These are phyloP conservation scores for Tetrahymena malaccensis DNA, from an alignment of 73 alveolate species.

Conservation along the genomic window DNA sequence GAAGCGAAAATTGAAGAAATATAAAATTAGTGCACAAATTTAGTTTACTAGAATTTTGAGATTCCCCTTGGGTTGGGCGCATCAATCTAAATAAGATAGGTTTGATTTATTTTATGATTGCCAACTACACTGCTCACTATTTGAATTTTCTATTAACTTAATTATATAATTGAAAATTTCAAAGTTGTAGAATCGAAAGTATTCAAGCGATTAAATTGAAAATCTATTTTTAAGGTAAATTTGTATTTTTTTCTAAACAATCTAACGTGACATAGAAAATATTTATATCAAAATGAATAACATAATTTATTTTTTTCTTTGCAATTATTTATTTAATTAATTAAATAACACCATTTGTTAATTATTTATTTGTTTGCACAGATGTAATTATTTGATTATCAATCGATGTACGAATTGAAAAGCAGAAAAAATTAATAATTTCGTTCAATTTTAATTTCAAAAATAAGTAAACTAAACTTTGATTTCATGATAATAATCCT, in stretches of 20 bases:
- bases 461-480: background rate
- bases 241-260: no score
- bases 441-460: background rate
- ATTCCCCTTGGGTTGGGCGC: background rate
- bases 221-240: no score
- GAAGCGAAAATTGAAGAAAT: background rate
- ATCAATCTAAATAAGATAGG: no score
- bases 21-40: background rate
- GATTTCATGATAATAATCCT: background rate
- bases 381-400: no score
- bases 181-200: background rate
- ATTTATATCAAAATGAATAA: no score
- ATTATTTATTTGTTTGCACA: no score
- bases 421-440: no score
- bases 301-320: no score
- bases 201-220: background rate
- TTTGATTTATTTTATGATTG: background rate
- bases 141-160: background rate
- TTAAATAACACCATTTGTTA: background rate
- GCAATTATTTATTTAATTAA: background rate
- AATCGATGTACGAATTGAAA: no score
- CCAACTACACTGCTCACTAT: background rate
- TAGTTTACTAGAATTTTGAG: background rate
- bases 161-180: background rate
- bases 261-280: background rate